Conservation (phyloP, 192 early-diverging fungal species). For the Coemansia furcata region DNA sequence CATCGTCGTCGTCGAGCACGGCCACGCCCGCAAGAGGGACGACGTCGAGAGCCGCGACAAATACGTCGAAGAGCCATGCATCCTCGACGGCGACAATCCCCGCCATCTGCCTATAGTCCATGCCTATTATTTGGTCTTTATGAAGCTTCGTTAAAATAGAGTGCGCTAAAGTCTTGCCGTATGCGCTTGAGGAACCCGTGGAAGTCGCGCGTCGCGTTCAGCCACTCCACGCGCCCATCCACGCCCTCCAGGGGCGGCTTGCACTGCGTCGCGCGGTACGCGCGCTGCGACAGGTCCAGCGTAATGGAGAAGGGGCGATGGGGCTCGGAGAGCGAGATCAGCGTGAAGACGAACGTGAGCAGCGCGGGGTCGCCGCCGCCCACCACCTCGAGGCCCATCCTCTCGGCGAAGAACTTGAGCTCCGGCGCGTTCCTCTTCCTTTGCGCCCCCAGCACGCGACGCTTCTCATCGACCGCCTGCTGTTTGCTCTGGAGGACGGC, state of each 20-base stretch:
- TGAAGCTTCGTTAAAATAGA: slow-evolving; percentile 48
- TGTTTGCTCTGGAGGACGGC: slow-evolving; percentile 46
- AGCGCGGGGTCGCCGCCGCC: slow-evolving; percentile 47
- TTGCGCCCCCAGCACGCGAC: slow-evolving; percentile 47
- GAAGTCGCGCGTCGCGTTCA: slow-evolving; percentile 66
- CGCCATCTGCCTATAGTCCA: slow-evolving; percentile 54
- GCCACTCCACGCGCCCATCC: slow-evolving; percentile 45
- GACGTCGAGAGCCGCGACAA: slow-evolving; percentile 36
- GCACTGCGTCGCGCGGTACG: slow-evolving; percentile 59
- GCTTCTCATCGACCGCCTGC: slow-evolving; percentile 53
- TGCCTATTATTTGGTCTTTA: slow-evolving; percentile 54
- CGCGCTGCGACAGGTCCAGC: slow-evolving; percentile 57
- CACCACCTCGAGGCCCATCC: slow-evolving; percentile 53
- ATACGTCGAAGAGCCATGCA: slow-evolving; percentile 40
- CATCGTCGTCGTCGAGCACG: slow-evolving; percentile 52
- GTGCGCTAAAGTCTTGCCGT: slow-evolving; percentile 58
- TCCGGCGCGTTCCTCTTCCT: slow-evolving; percentile 58
- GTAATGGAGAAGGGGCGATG: slow-evolving; percentile 56
- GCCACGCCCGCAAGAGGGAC: slow-evolving; percentile 49
- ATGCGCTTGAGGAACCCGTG: slow-evolving; percentile 68
- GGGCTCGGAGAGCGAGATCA: slow-evolving; percentile 58
- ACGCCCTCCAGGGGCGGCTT: slow-evolving; percentile 53
- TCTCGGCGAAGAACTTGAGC: slow-evolving; percentile 55
- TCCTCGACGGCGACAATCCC: slow-evolving; percentile 11
- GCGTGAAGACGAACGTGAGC: slow-evolving; percentile 66